Base-by-base conservation (phyloP, 2,329 filamentous ascomycete genomes). In the Pyrenochaeta sp. region DNA sequence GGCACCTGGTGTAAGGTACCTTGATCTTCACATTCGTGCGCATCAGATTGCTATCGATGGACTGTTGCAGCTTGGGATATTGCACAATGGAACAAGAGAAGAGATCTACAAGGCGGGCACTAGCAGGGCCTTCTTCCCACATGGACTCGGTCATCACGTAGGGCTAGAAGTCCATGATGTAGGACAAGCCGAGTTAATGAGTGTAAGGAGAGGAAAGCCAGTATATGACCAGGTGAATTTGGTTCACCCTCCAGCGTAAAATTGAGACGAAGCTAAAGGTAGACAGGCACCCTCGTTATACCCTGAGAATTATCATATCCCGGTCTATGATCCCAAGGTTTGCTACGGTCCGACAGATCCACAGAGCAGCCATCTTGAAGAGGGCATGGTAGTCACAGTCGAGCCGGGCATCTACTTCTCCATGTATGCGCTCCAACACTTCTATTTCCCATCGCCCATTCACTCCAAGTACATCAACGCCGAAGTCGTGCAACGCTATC, bases 111-210 rank as follows among this genome's bases (percentile, higher is more conserved):
- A 88, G 65, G 87, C 86, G 43, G 85, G 93, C 54, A 91, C 92
- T n/a, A 94, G 91, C 70, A 88, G 90, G 25, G 93, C 93, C 1
- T 97, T 97, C 81, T 91, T 97, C 72, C 93, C 93, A 1, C 93
- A 97, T 75, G 93, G 93, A 0, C 81, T 97, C 0, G 93, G 93
- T 0, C 93, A 97, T 78, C 94, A 96, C 75, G 82, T 97, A 9
- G 93, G 93, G 61, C 90, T 97, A 85, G 93, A 97, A 75, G 96
- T 93, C 1, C 93, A 97, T 76, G 93, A 97, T 65, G 73, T 78
- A 5, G 73, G 73, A 8, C 74, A 77, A 40, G 65, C 64, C 12
- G 70, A 74, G 39, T 53, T 77, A 13, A 77, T 77, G 75, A 73
- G 68, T 36, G 55, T 75, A 28, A 63, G 61, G 42, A 65, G 62